phyloP scores from a whole-genome alignment of 2,329 filamentous ascomycete species.

The Fusarium kyushuense region DNA sequence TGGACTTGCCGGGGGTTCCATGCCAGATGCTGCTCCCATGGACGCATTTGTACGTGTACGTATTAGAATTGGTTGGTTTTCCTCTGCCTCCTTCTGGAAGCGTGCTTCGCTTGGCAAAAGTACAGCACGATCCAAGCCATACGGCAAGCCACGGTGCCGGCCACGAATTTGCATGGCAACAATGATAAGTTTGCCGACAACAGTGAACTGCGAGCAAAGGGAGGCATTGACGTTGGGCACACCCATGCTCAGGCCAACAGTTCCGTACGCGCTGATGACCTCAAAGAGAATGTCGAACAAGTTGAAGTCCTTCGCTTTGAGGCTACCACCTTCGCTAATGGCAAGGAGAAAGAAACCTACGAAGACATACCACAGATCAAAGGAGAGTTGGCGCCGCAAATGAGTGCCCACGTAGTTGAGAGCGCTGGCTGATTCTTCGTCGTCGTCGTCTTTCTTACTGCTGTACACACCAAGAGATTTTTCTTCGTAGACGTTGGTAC shows the following conservation, averaged over 20 bases:
- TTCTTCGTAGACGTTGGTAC: conserved; percentile 97
- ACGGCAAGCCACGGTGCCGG: conserved; percentile 75
- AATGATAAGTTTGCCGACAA: conserved; percentile 77
- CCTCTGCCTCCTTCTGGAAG: conserved; percentile 65
- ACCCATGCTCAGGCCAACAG: conserved; percentile 90
- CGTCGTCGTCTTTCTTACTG: conserved; percentile 59
- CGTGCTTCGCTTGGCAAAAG: conserved; percentile 69
- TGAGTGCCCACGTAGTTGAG: conserved; percentile 91
- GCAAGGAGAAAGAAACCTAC: conserved; percentile 91
- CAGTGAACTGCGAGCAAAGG: conserved; percentile 84
- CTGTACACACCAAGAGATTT: conserved; percentile 82
- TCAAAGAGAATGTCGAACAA: conserved; percentile 83
- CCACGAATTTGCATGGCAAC: conserved; percentile 78
- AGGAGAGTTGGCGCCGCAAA: conserved; percentile 91
- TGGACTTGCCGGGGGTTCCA: conserved; percentile 41
- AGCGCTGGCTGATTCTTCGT: conserved; percentile 63
- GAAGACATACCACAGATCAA: conserved; percentile 98
- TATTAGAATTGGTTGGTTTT: conserved; percentile 56
- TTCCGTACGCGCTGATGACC: conserved; percentile 91
- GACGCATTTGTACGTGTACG: conserved; percentile 55
- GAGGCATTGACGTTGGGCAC: conserved; percentile 81
- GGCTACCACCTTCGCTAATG: conserved; percentile 82
- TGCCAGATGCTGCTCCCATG: conserved; percentile 47
- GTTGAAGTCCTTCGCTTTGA: conserved; percentile 73
- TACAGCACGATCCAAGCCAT: conserved; percentile 73